Base-by-base conservation (phyloP, 2,329 filamentous ascomycete genomes). In the Trichoderma koningii region DNA sequence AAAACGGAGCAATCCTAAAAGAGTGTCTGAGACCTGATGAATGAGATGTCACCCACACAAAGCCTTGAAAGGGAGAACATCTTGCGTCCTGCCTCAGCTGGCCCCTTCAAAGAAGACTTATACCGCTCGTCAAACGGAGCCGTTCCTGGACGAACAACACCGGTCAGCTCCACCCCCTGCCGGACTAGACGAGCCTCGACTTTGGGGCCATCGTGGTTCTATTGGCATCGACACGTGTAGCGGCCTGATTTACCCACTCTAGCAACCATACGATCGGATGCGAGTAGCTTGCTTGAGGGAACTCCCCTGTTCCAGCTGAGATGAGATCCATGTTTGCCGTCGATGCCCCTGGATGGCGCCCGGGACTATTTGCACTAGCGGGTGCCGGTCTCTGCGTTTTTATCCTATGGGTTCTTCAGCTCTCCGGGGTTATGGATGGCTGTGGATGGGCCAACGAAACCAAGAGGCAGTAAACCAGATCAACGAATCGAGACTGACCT, bases 361-460 rank as follows among this genome's bases (percentile, higher is more conserved):
- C 5, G 14, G 12, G 41, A 59, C 56, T 59, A 59, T 59, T 59
- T 59, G 6, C 30, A 50, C 56, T 59, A 59, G 44, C 44, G 7
- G 7, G 15, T 30, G 14, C 10, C 38, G 48, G 44, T 41, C 50
- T 34, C 10, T 52, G 23, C 15, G 34, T 14, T 14, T 38, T 38
- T 5, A 9, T 12, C 34, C 34, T 38, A 12, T 14, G 12, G 34
- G 26, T 34, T 51, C 1, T 7, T 60, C 45, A 50, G 56, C 56
- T 51, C n/a, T 15, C 34, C 17, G 19, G 30, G 26, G 2, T 51
- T 21, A 19, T 60, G 45, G 41, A 19, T 60, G 45, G 41, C 17
- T 21, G 17, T 30, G n/a, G 21, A 15, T n/a, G 3, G 38, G 17
- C 9, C 2, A 2, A 3, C 23, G 55, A 45, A 21, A 5, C 3